These are phyloP conservation scores for Hypoxylon sp. DNA, from an alignment of 2,329 filamentous ascomycete species.

Conservation along the genomic window DNA sequence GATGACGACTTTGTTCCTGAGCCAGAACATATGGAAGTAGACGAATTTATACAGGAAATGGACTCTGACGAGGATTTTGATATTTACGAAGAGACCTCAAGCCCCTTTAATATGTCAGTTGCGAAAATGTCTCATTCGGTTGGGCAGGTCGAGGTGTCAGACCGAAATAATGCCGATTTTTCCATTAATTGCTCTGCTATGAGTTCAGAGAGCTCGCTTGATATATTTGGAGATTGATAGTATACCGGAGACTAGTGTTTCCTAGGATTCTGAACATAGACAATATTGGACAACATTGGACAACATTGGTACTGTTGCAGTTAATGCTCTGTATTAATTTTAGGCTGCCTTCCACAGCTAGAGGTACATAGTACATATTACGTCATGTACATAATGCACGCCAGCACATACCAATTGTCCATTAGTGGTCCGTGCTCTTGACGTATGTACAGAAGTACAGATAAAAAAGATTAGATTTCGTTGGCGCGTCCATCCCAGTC, in stretches of 20 bases:
- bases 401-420: no score
- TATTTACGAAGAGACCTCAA: constrained; percentile 5
- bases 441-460: no score
- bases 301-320: no score
- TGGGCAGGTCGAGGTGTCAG: neutral
- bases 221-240: constrained; percentile 8
- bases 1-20: constrained; percentile 6
- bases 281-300: neutral
- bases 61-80: constrained; percentile 12
- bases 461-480: neutral
- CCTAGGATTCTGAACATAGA: no score
- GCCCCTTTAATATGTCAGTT: neutral
- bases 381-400: no score
- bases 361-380: no score
- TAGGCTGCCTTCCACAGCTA: no score
- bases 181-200: neutral
- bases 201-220: constrained; percentile 6
- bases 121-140: neutral
- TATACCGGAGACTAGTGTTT: neutral
- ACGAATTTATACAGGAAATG: neutral
- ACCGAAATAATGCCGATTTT: neutral
- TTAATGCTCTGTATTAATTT: no score
- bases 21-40: neutral
- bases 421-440: no score
- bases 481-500: neutral